Conservation (phyloP, 768 basidiomycete species). For the Mycena leptocephala region DNA sequence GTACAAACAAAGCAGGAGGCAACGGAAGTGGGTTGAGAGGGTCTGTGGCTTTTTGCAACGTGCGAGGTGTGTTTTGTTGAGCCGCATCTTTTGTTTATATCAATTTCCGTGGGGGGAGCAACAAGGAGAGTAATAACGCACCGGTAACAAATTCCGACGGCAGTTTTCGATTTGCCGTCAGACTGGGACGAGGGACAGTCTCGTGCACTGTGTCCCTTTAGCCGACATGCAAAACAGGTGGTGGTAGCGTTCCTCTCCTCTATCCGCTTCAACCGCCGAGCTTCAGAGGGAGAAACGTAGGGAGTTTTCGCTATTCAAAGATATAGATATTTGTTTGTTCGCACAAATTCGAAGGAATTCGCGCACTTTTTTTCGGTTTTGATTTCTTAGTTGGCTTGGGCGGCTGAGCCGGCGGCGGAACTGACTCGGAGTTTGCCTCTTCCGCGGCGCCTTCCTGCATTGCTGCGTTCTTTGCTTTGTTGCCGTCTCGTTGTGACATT, state of each 20-base stretch:
- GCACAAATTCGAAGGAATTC: conserved; percentile 17
- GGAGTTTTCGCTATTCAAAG: conserved; percentile 35
- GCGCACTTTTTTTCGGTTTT: conserved; percentile 27
- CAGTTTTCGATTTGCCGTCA: conserved; percentile 40
- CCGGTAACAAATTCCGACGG: conserved; percentile 83
- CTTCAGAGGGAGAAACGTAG: conserved; percentile 62
- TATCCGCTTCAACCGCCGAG: conserved; percentile 76
- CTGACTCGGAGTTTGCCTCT: conserved; percentile 36
- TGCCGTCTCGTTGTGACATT: conserved; percentile 60
- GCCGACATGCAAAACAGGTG: conserved; percentile 90
- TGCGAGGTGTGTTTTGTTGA: conserved; percentile 87
- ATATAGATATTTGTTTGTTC: conserved; percentile 20
- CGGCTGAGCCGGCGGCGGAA: conserved; percentile 13
- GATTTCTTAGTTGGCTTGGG: not conserved
- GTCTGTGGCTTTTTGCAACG: conserved; percentile 79
- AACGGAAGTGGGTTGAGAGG: conserved; percentile 82
- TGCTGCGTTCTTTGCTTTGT: conserved; percentile 40
- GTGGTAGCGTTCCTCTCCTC: conserved; percentile 70
- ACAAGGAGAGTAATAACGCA: conserved; percentile 46
- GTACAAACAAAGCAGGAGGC: conserved; percentile 95
- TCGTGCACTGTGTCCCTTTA: conserved; percentile 86
- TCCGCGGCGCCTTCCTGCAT: conserved; percentile 8
- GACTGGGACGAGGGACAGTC: conserved; percentile 76
- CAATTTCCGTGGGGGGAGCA: not conserved
- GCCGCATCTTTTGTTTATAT: conserved; percentile 74